These are phyloP conservation scores for Pichia sp. DNA, from an alignment of 1,139 yeast genomes.

Conservation along the genomic window DNA sequence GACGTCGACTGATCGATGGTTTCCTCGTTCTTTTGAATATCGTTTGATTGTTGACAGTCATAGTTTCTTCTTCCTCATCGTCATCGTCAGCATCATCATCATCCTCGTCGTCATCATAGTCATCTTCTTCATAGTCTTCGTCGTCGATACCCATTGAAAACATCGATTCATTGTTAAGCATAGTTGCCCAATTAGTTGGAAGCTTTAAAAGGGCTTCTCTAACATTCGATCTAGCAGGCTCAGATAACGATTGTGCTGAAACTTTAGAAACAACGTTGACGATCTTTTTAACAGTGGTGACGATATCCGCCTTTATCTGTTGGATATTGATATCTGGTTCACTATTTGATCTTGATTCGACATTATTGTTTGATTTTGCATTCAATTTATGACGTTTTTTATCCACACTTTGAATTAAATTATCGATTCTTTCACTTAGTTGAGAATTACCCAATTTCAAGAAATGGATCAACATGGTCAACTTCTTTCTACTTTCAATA, in stretches of 20 bases:
- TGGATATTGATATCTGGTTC: slow-evolving; percentile 27
- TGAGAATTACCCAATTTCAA: slow-evolving; percentile 35
- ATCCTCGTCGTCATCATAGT: slow-evolving; percentile 13
- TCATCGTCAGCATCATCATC: slow-evolving; percentile 11
- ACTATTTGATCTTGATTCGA: slow-evolving; percentile 7
- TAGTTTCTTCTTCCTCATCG: slow-evolving; percentile 14
- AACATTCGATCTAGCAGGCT: slow-evolving; percentile 84
- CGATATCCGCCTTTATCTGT: slow-evolving; percentile 74
- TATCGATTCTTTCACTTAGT: slow-evolving; percentile 33
- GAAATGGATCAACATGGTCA: slow-evolving; percentile 35
- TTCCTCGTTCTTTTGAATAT: slow-evolving; percentile 17
- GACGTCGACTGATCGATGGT: slow-evolving; percentile 26
- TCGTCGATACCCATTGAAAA: slow-evolving; percentile 10
- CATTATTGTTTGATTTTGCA: neutral
- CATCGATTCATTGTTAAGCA: slow-evolving; percentile 32
- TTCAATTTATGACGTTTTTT: slow-evolving; percentile 20
- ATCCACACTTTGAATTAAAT: slow-evolving; percentile 29
- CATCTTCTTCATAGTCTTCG: slow-evolving; percentile 15
- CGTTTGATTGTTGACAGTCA: slow-evolving; percentile 14
- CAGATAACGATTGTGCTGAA: slow-evolving; percentile 70
- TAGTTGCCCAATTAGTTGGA: slow-evolving; percentile 62
- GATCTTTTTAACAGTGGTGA: slow-evolving; percentile 85
- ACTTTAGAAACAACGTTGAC: slow-evolving; percentile 84
- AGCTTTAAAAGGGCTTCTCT: slow-evolving; percentile 73
- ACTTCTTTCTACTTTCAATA: slow-evolving; percentile 34